phyloP scores from a whole-genome alignment of 768 basidiomycete species.

The Omphalotus guepiniiformis region DNA sequence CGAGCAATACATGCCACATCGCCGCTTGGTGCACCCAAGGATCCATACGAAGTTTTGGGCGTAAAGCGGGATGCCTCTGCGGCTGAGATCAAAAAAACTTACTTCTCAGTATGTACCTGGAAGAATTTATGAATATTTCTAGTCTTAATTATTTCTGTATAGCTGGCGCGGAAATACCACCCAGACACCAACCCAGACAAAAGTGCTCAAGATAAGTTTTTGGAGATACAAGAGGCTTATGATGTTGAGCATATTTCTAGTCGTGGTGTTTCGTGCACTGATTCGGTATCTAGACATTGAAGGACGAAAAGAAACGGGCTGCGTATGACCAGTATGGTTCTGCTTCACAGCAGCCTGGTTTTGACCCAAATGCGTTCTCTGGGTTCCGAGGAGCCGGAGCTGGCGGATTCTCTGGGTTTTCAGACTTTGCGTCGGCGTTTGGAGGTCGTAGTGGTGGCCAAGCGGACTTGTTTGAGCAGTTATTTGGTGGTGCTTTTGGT shows the following conservation, averaged over 20 bases:
- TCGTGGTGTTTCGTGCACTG: constrained; percentile 12
- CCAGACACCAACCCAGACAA: constrained; percentile 97
- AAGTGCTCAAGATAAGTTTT: constrained; percentile 84
- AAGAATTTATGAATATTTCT: neutral
- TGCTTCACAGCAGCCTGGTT: constrained; percentile 90
- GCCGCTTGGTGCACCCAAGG: constrained; percentile 54
- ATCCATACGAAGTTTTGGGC: constrained; percentile 91
- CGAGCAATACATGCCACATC: constrained; percentile 73
- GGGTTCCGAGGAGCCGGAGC: constrained; percentile 45
- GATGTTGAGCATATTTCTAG: constrained; percentile 53
- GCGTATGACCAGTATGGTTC: constrained; percentile 91
- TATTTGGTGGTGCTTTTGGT: constrained; percentile 68
- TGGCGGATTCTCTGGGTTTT: constrained; percentile 70
- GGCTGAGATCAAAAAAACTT: constrained; percentile 94
- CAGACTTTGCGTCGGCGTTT: constrained; percentile 63
- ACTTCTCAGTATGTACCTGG: constrained; percentile 75
- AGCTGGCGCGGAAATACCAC: constrained; percentile 98
- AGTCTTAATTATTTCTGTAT: constrained; percentile 8
- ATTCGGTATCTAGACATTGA: constrained; percentile 59
- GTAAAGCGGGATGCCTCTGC: constrained; percentile 77
- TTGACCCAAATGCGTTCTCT: constrained; percentile 84
- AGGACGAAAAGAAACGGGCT: constrained; percentile 91
- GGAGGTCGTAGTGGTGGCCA: constrained; percentile 38
- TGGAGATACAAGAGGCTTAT: constrained; percentile 96
- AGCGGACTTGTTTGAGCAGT: constrained; percentile 74